Evolutionary conservation across 2,329 filamentous ascomycete genomes (phyloP).

Genomic region (Ilyonectria destructans): DNA sequence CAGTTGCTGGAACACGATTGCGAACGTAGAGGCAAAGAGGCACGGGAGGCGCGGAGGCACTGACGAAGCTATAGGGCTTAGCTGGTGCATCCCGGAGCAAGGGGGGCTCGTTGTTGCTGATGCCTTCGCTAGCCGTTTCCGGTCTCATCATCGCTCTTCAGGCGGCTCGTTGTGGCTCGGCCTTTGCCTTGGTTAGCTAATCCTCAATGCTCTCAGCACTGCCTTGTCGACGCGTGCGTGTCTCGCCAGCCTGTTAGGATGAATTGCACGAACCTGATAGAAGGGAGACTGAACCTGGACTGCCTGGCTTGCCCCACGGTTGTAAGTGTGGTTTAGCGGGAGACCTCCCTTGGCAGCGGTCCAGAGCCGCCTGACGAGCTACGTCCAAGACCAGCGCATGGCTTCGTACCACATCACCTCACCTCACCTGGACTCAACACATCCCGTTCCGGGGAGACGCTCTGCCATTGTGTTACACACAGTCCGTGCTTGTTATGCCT

Average conservation of each 20-base stretch:
- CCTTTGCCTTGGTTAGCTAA: slow-evolving; percentile 11
- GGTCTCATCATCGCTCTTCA: neutral
- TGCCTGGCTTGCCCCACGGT: neutral
- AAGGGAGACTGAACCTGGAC: neutral
- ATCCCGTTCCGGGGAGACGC: slow-evolving; percentile 4
- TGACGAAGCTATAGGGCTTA: slow-evolving; percentile 11
- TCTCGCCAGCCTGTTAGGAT: slow-evolving; percentile 11
- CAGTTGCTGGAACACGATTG: neutral
- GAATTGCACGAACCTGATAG: neutral
- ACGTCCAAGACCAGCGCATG: slow-evolving; percentile 23
- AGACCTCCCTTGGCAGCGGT: slow-evolving; percentile 21
- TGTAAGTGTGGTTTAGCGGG: slow-evolving; percentile 4
- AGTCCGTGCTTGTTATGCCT: slow-evolving; percentile 10
- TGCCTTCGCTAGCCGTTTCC: neutral
- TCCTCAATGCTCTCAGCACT: slow-evolving; percentile 6
- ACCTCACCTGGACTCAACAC: slow-evolving; percentile 14
- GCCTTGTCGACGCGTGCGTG: slow-evolving; percentile 2
- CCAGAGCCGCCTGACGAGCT: slow-evolving; percentile 29
- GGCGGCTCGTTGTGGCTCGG: neutral
- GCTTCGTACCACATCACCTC: slow-evolving; percentile 37
- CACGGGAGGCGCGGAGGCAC: neutral
- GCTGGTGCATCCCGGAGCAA: neutral
- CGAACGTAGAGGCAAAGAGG: neutral
- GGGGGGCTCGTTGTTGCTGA: neutral
- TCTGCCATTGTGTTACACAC: neutral